A percentile compares a stretch with the other conserved stretches of the same genome.
These are phyloP conservation scores for Boletus sp. DNA, from an alignment of 768 basidiomycete genomes.

Conservation along the genomic window DNA sequence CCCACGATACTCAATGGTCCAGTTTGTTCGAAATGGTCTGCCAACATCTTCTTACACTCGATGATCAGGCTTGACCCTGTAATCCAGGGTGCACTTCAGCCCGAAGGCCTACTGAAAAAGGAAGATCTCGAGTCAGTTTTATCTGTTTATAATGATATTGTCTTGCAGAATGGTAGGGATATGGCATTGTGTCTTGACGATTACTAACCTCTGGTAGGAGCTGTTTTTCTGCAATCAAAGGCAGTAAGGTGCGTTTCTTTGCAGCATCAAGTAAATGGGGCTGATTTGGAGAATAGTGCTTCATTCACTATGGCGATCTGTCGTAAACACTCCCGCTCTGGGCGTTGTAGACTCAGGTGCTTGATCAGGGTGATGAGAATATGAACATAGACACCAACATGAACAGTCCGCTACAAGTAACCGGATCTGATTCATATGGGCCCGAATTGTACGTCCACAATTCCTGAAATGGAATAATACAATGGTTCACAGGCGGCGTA, in stretches of 20 bases:
- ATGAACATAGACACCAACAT: not conserved
- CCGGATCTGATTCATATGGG: not conserved
- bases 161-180: not conserved
- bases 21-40: not conserved
- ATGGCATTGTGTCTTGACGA: not conserved
- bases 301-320: not conserved
- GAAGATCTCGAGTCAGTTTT: not conserved
- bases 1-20: not conserved
- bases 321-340: not conserved
- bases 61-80: not conserved
- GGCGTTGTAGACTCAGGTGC: not conserved
- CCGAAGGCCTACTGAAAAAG: not conserved
- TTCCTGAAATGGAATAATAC: not conserved
- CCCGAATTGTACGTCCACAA: not conserved
- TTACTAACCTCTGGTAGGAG: not conserved
- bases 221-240: not conserved
- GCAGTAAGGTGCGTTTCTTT: not conserved
- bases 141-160: not conserved
- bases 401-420: not conserved
- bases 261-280: too few relatives aligned
- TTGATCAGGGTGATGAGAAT: not conserved
- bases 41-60: not conserved
- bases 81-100: not conserved
- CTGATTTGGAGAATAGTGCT: not conserved
- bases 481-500: not conserved